Percentiles rank a stretch among this genome's conserved stretches.
Evolutionary conservation across 352 stramenopile genomes (phyloP).

Genomic region (Phytophthora uliginosa): DNA sequence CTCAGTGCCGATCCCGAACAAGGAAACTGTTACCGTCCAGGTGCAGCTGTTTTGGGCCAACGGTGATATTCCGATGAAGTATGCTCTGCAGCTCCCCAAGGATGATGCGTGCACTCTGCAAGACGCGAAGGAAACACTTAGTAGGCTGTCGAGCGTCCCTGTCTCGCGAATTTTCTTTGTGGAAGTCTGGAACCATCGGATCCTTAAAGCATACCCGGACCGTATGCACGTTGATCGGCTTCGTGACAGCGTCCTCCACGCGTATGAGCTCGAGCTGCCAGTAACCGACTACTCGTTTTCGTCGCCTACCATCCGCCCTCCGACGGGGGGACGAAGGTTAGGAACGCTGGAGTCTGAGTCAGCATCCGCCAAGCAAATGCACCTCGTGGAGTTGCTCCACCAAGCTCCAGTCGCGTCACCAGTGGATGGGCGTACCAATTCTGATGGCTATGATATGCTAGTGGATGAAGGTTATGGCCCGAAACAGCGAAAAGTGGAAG

Average conservation of each 20-base stretch:
- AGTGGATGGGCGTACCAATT: constrained; percentile 47
- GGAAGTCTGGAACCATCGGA: constrained; percentile 77
- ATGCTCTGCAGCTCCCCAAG: constrained; percentile 68
- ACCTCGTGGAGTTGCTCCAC: constrained; percentile 78
- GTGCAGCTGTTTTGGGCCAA: constrained; percentile 83
- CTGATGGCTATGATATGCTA: constrained; percentile 42
- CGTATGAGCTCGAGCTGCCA: constrained; percentile 90
- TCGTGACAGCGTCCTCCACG: constrained; percentile 72
- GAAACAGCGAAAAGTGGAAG: constrained; percentile 78
- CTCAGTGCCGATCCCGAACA: constrained; percentile 88
- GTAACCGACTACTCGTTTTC: constrained; percentile 76
- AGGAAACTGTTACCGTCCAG: constrained; percentile 63
- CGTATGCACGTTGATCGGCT: constrained; percentile 55
- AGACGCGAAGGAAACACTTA: constrained; percentile 74
- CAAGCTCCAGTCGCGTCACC: constrained; percentile 71
- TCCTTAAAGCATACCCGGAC: constrained; percentile 66
- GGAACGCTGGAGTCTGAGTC: constrained; percentile 32
- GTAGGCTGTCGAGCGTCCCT: constrained; percentile 53
- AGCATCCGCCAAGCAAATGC: constrained; percentile 53
- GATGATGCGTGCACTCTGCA: constrained; percentile 48
- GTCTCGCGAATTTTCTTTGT: constrained; percentile 72
- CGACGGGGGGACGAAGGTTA: constrained; percentile 27
- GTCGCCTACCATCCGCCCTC: constrained; percentile 64
- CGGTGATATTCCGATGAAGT: constrained; percentile 81
- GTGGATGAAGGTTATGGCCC: constrained; percentile 44